Percentiles rank a stretch among this genome's conserved stretches.
Evolutionary conservation across 805 yeast species (phyloP).

Genomic region (Dipodascopsis tothii): DNA sequence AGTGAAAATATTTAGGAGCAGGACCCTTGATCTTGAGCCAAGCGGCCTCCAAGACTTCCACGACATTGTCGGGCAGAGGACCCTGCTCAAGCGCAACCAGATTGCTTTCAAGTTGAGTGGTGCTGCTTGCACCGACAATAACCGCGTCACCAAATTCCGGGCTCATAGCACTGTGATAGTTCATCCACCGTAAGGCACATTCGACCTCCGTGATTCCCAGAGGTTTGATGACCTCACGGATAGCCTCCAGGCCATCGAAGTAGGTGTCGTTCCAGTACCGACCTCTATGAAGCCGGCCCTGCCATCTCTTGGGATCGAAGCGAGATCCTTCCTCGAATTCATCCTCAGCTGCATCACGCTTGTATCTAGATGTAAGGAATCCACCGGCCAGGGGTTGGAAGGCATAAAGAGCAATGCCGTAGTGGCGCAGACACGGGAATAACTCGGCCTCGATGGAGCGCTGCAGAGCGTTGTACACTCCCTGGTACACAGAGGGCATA

Average conservation of each 20-base stretch:
- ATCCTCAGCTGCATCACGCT: neutral
- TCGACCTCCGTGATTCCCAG: too few species aligned
- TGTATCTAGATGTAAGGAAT: slow-evolving; percentile 7
- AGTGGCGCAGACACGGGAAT: slow-evolving; percentile 24
- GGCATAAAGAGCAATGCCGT: slow-evolving; percentile 25
- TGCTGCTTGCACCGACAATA: too few species aligned
- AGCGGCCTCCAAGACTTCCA: too few species aligned
- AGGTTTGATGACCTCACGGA: too few species aligned
- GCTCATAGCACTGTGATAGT: too few species aligned
- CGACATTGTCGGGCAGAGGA: too few species aligned
- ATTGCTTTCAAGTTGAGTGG: too few species aligned
- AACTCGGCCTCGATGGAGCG: slow-evolving; percentile 24
- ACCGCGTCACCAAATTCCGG: too few species aligned
- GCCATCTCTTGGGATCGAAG: slow-evolving; percentile 1
- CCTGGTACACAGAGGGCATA: slow-evolving; percentile 25
- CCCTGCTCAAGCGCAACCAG: too few species aligned
- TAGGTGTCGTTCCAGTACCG: slow-evolving; percentile 3
- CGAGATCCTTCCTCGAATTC: slow-evolving; percentile 2
- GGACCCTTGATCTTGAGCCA: too few species aligned
- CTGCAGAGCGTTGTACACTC: slow-evolving; percentile 27
- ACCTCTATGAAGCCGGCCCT: neutral
- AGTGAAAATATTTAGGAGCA: too few species aligned
- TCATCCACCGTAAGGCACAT: too few species aligned
- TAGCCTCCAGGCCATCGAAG: slow-evolving; percentile 1
- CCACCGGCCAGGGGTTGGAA: slow-evolving; percentile 24